Evolutionary conservation across 768 basidiomycete genomes (phyloP), one percentile per base, ranked within the genome.

Genomic region (Russula griseocarnosa): DNA sequence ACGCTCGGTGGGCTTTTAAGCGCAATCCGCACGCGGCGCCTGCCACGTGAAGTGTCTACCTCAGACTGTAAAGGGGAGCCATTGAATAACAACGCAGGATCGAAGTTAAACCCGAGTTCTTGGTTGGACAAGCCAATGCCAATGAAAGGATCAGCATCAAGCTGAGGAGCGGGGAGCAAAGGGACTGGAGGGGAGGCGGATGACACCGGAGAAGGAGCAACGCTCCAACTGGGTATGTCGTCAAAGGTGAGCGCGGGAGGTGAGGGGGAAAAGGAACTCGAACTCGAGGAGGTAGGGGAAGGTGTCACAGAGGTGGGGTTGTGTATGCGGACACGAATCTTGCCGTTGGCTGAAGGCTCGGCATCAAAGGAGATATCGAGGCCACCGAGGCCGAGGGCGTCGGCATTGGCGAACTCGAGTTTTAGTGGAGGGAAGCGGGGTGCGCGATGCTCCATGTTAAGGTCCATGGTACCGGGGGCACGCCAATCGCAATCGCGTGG

Each of bases 281-380:
- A 74, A 14, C 74, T 78, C 26, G 80, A 79, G n/a, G n/a, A n/a
- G 30, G 63, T 58, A 44, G 71, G 64, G 67, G 81, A 76, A 4
- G 83, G 77, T 8, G 83, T 77, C 34, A 46, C 40, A 26, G 68
- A 55, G 7, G 69, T 46, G 20, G 75, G 71, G 50, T 85, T 82
- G 69, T 89, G 86, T 67, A 90, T 88, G 67, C 85, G 81, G 47
- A 90, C 87, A 58, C 85, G 85, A 68, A 89, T 86, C 75, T 83
- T 87, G 62, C 88, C 86, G 70, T 87, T 82, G 67, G 86, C 81
- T 55, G 80, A 78, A 36, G 85, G 77, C 47, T 78, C 79, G 52
- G 86, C 76, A 67, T 91, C 89, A 69, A 92, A 88, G 47, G 87
- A 87, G 71, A 92, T 85, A 67, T 87, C 83, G 58, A 91, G n/a